Conservation (phyloP, 257 asterid genomes). For the Eucommia ulmoides region DNA sequence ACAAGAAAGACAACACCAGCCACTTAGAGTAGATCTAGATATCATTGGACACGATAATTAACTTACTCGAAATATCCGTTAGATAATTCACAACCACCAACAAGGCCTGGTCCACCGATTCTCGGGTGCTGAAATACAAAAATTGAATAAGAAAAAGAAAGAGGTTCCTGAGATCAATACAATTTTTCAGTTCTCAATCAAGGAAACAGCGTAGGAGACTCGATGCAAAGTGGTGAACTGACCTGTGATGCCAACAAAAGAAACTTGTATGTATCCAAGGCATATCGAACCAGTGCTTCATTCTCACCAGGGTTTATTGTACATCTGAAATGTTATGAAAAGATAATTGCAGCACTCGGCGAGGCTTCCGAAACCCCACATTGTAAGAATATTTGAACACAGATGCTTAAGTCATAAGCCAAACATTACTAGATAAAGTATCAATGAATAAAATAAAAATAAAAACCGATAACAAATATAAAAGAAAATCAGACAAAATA, state of each 20-base stretch:
- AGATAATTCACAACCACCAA: conserved; percentile 53
- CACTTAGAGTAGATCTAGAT: too few relatives aligned
- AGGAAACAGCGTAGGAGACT: background rate
- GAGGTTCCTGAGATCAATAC: background rate
- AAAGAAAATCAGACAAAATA: too few relatives aligned
- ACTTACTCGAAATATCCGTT: conserved; percentile 87
- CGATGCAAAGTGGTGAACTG: conserved; percentile 9
- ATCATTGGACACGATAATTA: conserved; percentile 6
- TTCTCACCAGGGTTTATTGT: conserved; percentile 97
- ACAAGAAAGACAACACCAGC: too few relatives aligned
- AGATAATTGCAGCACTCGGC: too few relatives aligned
- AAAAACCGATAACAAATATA: too few relatives aligned
- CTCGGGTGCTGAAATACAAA: conserved; percentile 71
- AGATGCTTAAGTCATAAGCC: too few relatives aligned
- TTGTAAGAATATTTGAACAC: too few relatives aligned
- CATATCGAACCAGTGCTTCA: conserved; percentile 92
- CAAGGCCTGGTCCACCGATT: conserved; percentile 90
- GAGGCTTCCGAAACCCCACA: too few relatives aligned
- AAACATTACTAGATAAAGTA: too few relatives aligned
- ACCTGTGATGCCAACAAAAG: conserved; percentile 92
- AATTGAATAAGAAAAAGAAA: conserved; percentile 10
- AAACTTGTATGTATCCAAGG: conserved; percentile 68
- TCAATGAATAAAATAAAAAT: too few relatives aligned
- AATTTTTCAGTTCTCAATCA: background rate
- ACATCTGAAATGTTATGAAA: conserved; percentile 54